Base-by-base conservation (phyloP, 805 yeast genomes). In the Brettanomyces custersianus region DNA sequence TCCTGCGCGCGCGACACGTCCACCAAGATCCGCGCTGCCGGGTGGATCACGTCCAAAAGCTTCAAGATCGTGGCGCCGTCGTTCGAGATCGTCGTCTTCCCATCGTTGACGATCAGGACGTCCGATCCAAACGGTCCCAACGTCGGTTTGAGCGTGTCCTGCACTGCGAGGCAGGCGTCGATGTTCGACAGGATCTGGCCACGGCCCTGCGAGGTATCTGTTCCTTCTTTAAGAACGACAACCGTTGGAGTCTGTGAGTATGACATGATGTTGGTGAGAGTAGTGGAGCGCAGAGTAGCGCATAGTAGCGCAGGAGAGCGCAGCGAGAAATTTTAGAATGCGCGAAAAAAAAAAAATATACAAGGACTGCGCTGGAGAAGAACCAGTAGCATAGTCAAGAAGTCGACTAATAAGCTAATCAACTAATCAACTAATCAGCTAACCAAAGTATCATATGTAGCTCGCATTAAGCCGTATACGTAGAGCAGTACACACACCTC, bases 101-200 rank as follows among this genome's bases (percentile, higher is more conserved):
- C 95, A 51, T 73, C 76, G 30, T 79, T 77, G 28, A 90, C 96
- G 51, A 92, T 78, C 55, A 92, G 67, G 45, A 90, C 88, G 62
- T 92, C 99, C 23, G 95, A 84, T 19, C 99, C 99, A 49, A 92
- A 71, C 33, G 99, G 99, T 4, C 99, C 99, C 46, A 92, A 69
- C 0, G 99, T 92, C 35, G 97, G 87, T 49, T 82, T 80, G 52
- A 92, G 69, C 21, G 96, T 86, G 48, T 92, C 98, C 65, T 92
- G 97, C 45, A 92, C 85, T 21, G 98, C 97, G 43, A 90, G 60
- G 63, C 98, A 92, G 3, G 98, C 97, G 66, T 90, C 90, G 57
- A 92, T 92, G 54, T 92, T 92, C 45, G 90, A 82, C 50, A 92
- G 77, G 47, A 87, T 83, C 67, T 92, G 98, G 18, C 97, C 97